Base-by-base conservation (phyloP, 2,329 filamentous ascomycete species). In the Hypomyces perniciosus region DNA sequence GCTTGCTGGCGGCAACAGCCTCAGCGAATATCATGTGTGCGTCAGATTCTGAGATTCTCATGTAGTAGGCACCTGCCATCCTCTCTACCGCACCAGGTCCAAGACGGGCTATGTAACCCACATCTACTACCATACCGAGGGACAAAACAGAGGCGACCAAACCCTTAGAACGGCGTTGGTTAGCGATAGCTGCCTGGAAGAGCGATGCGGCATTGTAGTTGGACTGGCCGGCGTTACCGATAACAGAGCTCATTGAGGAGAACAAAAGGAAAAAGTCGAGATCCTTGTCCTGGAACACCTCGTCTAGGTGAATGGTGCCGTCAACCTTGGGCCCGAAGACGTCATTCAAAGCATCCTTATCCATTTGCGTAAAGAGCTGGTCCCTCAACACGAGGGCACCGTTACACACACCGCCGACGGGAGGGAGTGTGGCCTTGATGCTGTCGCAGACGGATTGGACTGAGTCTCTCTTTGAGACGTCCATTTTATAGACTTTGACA, bases 1-100 rank as follows among this genome's bases (percentile, higher is more conserved):
- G 20, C 3, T 20, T 20, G 4, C 60, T 56, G 4, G 59, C 58
- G 9, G 58, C 45, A 8, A 66, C 59, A 8, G 59, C 59, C 50
- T 67, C 63, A 37, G 61, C 61, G 41, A 68, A 59, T n/a, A 60
- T 41, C 38, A 63, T n/a, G 35, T 38, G 35, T n/a, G 20, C 20
- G 10, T 38, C 35, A 6, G n/a, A 12, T 20, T 38, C 35, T 6
- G 35, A 38, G 20, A 38, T 20, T 20, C 20, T 20, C 20, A 20
- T 20, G 20, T 20, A 20, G 20, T 20, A 20, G 20, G 20, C 20
- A 20, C 20, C 20, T 20, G 20, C 20, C 20, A 20, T 20, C 20
- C 20, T 20, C 20, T 20, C 20, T 20, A 20, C 20, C 20, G 20
- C 20, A 20, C 20, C 20, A 20, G 20, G 20, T 20, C 20, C 20